Base-by-base conservation (phyloP, 108 stramenopile species). In the Schizochytrium sp. region DNA sequence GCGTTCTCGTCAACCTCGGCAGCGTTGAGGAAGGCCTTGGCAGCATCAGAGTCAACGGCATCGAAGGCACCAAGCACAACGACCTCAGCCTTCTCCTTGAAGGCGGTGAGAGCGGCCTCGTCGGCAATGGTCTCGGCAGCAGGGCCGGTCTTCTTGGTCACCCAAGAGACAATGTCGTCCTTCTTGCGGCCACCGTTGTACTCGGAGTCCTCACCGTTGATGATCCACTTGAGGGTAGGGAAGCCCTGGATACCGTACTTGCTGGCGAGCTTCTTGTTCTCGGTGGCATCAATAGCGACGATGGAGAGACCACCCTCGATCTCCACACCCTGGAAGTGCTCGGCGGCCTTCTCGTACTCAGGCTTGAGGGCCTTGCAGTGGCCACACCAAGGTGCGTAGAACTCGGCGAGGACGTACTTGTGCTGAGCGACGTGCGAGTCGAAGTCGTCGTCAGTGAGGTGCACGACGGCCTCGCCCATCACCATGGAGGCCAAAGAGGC, bases 341-440 rank as follows among this genome's bases (percentile, higher is more conserved):
- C 88, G 57, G 94, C 94, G 2, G 94, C 94, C 92, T 94, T 92
- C 3, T 76, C 92, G 91, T 93, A 94, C 88, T 93, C 94, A 28
- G 94, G 94, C 46, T 91, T 93, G 38, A 94, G 89, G 56, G 87
- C 61, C 91, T 94, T 94, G 93, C 94, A 94, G 92, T 94, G 94
- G 7, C 94, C 94, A 88, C 94, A 94, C 94, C 94, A 93, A 42
- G 92, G 94, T 2, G 94, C 94, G 92, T 94, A 94, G 91, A 94
- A 94, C 91, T 94, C 93, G 41, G 94, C 93, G 47, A 94, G 61
- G 40, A 94, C 90, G 42, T 87, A 92, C 13, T 90, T 88, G 93
- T 72, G 44, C 91, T 91, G 8, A 8, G 53, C 90, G 50, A 94
- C 41, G 61, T 93, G 93, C 49, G 91, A 93, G 53, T 92, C 92